Conservation (phyloP, 106 monocot genomes). For the Iris macrosiphon region DNA sequence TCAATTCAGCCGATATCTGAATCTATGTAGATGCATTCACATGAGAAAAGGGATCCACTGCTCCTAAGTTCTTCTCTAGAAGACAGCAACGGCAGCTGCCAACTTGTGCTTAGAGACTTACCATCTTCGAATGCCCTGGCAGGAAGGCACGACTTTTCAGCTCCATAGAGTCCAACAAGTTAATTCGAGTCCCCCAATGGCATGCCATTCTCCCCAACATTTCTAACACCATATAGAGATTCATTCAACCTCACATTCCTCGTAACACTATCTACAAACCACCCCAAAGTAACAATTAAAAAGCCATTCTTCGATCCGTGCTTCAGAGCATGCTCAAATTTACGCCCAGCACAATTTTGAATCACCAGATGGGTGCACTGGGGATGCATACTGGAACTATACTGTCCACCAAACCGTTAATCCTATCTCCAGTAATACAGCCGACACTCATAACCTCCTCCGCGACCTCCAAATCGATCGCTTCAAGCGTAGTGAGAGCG, state of each 20-base stretch:
- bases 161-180: constrained; percentile 18
- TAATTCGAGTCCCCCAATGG: constrained; percentile 41
- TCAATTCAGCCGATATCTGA: constrained; percentile 61
- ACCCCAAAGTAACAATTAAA: constrained; percentile 72
- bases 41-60: constrained; percentile 30
- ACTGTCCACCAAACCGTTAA: constrained; percentile 68
- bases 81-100: constrained; percentile 16
- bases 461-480: constrained; percentile 52
- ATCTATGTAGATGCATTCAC: constrained; percentile 65
- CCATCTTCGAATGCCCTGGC: constrained; percentile 22
- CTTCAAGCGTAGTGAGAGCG: constrained; percentile 57
- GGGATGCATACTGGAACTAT: too few relatives aligned
- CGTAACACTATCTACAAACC: constrained; percentile 90
- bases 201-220: constrained; percentile 39
- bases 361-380: too few relatives aligned
- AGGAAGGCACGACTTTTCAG: constrained; percentile 77
- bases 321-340: constrained; percentile 89
- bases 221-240: constrained; percentile 62
- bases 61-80: constrained; percentile 24
- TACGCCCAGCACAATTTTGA: constrained; percentile 72
- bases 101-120: constrained; percentile 15
- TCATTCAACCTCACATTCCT: constrained; percentile 85
- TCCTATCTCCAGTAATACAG: constrained; percentile 63
- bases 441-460: constrained; percentile 60
- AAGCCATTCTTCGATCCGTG: constrained; percentile 76